Percentiles rank a stretch among this genome's conserved stretches.
Conservation (phyloP, 306 rosid species). For the Canavalia ensiformis region DNA sequence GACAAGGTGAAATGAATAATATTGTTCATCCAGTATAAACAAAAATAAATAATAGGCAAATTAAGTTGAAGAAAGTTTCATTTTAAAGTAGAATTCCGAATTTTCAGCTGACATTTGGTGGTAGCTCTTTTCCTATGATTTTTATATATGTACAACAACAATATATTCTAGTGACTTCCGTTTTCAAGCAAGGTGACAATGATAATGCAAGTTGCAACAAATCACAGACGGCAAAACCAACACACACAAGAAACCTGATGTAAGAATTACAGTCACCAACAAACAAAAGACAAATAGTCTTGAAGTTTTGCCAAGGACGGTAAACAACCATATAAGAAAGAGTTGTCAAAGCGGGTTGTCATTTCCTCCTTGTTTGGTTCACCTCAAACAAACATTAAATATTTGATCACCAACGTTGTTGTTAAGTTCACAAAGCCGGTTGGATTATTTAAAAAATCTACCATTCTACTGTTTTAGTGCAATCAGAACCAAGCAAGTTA, state of each 20-base stretch:
- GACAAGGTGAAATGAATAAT: slow-evolving; percentile 3
- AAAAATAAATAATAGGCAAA: not conserved
- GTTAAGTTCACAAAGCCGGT: slow-evolving; percentile 19
- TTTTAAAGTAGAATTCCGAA: not conserved
- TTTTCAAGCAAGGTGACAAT: not conserved
- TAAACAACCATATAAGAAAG: slow-evolving; percentile 39
- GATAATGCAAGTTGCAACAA: slow-evolving; percentile 24
- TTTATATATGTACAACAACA: not conserved
- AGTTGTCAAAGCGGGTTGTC: not conserved
- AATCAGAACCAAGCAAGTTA: slow-evolving; percentile 10
- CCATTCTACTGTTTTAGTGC: not conserved
- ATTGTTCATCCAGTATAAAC: slow-evolving; percentile 7
- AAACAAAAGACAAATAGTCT: slow-evolving; percentile 40
- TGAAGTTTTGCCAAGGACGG: slow-evolving; percentile 45
- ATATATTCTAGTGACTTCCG: too few species aligned
- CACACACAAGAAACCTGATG: slow-evolving; percentile 14
- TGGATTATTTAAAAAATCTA: not conserved
- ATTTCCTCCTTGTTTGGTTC: slow-evolving; percentile 43
- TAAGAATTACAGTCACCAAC: not conserved
- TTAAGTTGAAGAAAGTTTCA: not conserved
- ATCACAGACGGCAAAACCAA: slow-evolving; percentile 37
- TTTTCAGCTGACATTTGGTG: not conserved
- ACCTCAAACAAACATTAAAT: slow-evolving; percentile 31
- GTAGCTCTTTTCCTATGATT: not conserved
- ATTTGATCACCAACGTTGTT: slow-evolving; percentile 27